Percentiles rank a stretch among this genome's conserved stretches.
Evolutionary conservation across 2,329 filamentous ascomycete species (phyloP).

Genomic region (Leptosphaerulina australis): DNA sequence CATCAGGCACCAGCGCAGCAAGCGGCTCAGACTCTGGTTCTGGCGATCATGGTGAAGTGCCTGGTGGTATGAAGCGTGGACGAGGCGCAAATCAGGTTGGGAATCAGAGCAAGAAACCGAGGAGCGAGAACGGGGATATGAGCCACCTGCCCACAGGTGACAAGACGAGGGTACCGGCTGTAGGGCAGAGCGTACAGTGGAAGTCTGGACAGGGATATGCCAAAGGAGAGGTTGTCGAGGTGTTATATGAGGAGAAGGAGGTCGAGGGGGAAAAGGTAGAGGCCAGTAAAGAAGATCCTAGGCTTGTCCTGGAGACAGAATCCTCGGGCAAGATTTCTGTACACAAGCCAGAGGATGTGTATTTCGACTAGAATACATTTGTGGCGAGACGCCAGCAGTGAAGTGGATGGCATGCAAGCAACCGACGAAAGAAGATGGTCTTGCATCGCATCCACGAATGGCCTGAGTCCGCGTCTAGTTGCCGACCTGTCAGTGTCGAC

Average conservation of each 20-base stretch:
- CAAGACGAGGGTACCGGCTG: conserved; percentile 50
- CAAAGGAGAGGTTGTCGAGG: conserved; percentile 52
- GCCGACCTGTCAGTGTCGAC: conserved; percentile 2
- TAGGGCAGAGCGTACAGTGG: conserved; percentile 53
- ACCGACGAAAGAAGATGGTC: not conserved
- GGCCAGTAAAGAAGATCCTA: conserved; percentile 52
- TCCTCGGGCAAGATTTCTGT: conserved; percentile 51
- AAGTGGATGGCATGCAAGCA: conserved; percentile 1
- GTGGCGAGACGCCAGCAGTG: not conserved
- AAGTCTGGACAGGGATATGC: conserved; percentile 48
- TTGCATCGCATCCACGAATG: conserved; percentile 1
- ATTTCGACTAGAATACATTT: conserved; percentile 45
- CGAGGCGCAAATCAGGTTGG: conserved; percentile 31
- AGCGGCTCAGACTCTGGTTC: not conserved
- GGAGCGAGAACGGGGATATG: conserved; percentile 33
- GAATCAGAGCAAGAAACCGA: conserved; percentile 46
- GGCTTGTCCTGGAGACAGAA: conserved; percentile 50
- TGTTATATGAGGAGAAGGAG: conserved; percentile 49
- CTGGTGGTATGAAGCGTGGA: conserved; percentile 32
- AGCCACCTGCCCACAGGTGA: conserved; percentile 31
- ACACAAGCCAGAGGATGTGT: conserved; percentile 53
- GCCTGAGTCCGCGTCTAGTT: not conserved
- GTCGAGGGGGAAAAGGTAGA: conserved; percentile 52
- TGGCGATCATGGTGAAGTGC: conserved; percentile 12
- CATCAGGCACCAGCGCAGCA: not conserved